Evolutionary conservation across 805 yeast genomes (phyloP).

Genomic region (Limtongia smithiae): DNA sequence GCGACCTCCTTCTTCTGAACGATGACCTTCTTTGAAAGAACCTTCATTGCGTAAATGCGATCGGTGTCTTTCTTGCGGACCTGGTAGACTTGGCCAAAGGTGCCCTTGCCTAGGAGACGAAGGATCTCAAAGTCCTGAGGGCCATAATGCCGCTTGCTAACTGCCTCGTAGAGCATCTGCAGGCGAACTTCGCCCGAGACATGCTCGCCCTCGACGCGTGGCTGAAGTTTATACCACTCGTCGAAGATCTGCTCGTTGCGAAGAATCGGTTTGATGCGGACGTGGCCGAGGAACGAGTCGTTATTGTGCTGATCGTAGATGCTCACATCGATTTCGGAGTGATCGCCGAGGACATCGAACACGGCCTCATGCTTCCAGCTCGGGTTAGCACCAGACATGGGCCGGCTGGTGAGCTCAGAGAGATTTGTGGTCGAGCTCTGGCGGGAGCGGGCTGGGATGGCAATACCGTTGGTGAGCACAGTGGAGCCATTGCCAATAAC

Average conservation of each 20-base stretch:
- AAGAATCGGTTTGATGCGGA: slow-evolving; percentile 61
- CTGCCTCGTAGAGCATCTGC: slow-evolving; percentile 65
- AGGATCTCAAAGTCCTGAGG: slow-evolving; percentile 94
- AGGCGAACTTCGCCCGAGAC: slow-evolving; percentile 77
- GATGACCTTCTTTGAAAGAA: slow-evolving; percentile 87
- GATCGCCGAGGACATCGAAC: slow-evolving; percentile 84
- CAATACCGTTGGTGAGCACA: slow-evolving; percentile 30
- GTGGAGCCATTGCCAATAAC: slow-evolving; percentile 13
- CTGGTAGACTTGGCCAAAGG: slow-evolving; percentile 97
- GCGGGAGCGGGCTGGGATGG: slow-evolving; percentile 37
- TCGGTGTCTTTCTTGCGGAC: slow-evolving; percentile 86
- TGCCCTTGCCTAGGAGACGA: slow-evolving; percentile 89
- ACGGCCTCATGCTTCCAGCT: slow-evolving; percentile 89
- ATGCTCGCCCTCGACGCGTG: slow-evolving; percentile 71
- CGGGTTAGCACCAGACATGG: slow-evolving; percentile 54
- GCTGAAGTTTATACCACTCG: slow-evolving; percentile 70
- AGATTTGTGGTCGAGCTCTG: slow-evolving; percentile 24
- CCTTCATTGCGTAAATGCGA: slow-evolving; percentile 96
- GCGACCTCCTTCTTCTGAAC: slow-evolving; percentile 97
- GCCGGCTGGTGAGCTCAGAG: slow-evolving; percentile 14
- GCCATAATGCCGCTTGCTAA: slow-evolving; percentile 74
- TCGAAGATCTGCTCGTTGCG: slow-evolving; percentile 45
- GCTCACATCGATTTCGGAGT: slow-evolving; percentile 82
- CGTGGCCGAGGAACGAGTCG: slow-evolving; percentile 84
- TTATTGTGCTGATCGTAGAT: slow-evolving; percentile 80